Evolutionary conservation across 1,284 basidiomycete species (phyloP), one percentile per base, ranked within the genome.

Genomic region (Heliocybe sulcata): DNA sequence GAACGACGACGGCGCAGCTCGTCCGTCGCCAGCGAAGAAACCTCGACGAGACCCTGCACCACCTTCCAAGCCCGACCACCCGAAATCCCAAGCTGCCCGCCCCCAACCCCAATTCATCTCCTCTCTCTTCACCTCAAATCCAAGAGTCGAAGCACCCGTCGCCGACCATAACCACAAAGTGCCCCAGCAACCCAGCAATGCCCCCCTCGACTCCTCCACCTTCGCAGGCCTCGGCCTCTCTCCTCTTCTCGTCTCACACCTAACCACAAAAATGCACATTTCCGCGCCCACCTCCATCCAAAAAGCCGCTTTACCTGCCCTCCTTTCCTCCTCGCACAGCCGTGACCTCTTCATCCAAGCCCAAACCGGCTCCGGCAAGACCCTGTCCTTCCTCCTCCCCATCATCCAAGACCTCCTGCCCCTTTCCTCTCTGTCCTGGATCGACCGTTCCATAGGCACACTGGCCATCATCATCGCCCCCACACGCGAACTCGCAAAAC

Each of bases 281-380:
- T 71, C 77, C 19, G 88, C 87, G 60, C 97, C 97, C 0, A 99
- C 96, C 0, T 86, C 90, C 4, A 95, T 98, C 60, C 96, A 99
- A 71, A 81, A 89, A 58, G 82, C 86, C 9, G 82, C 89, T 1
- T 75, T 99, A 19, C 87, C 92, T 3, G 76, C 84, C 42, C 79
- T 98, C 48, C 74, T 94, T 1, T 6, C 6, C 47, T 6, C 47
- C 27, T 68, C 77, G 0, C 62, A 71, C 49, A 72, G 72, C 33
- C 79, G 90, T 55, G 97, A 99, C 69, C 83, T 93, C 14, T 94
- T 99, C 67, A 90, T 99, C 54, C 95, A 98, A 67, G 92, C 94
- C 3, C 96, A 99, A 68, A 99, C 97, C 0, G 97, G 97, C 57
- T 98, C 95, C 0, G 97, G 97, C 58, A 99, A 99, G 74, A 99